These are phyloP conservation scores for Epichloe sibirici DNA, from an alignment of 2,329 filamentous ascomycete genomes.

Conservation along the genomic window DNA sequence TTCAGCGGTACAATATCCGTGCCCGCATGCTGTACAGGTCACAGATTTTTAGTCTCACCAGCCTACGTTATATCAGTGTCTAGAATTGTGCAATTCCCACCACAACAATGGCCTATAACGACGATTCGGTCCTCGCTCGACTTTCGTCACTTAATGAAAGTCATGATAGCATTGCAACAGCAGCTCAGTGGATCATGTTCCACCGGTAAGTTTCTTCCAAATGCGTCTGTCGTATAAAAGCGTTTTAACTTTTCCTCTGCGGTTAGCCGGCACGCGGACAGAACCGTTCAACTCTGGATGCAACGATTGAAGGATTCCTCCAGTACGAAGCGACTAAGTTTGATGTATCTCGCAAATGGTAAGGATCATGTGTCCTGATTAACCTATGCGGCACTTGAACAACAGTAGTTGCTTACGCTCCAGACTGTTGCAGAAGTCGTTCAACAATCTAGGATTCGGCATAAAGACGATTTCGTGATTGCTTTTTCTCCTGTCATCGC, in stretches of 20 bases:
- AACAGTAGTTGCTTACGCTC: background rate
- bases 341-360: conserved; percentile 95
- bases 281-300: conserved; percentile 85
- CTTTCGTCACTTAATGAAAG: conserved; percentile 93
- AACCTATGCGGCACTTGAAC: background rate
- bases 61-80: background rate
- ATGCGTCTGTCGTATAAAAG: conserved; percentile 2
- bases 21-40: background rate
- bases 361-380: conserved; percentile 19
- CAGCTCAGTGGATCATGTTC: conserved; percentile 99
- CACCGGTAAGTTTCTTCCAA: conserved; percentile 53
- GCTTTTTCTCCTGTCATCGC: conserved; percentile 88
- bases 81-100: background rate
- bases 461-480: conserved; percentile 83
- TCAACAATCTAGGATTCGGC: conserved; percentile 86
- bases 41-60: background rate
- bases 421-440: conserved; percentile 64
- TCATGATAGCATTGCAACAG: conserved; percentile 90
- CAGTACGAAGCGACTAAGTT: conserved; percentile 72
- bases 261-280: conserved; percentile 74
- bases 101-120: conserved; percentile 75
- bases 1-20: background rate
- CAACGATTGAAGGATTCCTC: conserved; percentile 79
- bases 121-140: conserved; percentile 90
- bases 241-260: background rate